Conservation (phyloP, 2,329 filamentous ascomycete genomes). For the Venturia oleaginea region DNA sequence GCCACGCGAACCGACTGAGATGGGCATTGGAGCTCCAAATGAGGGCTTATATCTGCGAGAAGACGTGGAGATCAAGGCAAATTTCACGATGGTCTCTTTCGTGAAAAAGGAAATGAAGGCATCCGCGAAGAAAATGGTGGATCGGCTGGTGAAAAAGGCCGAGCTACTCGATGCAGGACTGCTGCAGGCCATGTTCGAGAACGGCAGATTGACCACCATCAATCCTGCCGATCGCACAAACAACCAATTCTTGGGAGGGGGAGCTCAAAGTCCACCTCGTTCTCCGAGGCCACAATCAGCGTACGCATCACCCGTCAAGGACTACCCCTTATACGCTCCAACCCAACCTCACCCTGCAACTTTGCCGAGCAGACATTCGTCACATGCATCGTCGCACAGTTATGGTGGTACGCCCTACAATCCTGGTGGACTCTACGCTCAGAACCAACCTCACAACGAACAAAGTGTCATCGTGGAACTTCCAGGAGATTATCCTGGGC, state of each 20-base stretch:
- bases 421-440: constrained; percentile 16
- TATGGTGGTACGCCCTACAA: not conserved
- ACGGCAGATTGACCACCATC: constrained; percentile 53
- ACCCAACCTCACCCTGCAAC: not conserved
- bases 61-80: constrained; percentile 63
- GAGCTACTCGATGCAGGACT: constrained; percentile 58
- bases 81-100: constrained; percentile 54
- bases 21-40: constrained; percentile 54
- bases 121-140: constrained; percentile 58
- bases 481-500: constrained; percentile 32
- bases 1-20: constrained; percentile 50
- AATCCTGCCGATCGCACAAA: constrained; percentile 34
- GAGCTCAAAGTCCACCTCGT: constrained; percentile 15
- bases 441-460: constrained; percentile 15
- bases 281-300: constrained; percentile 7
- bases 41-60: constrained; percentile 61
- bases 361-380: not conserved
- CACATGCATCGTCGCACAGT: constrained; percentile 2
- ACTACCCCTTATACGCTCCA: not conserved
- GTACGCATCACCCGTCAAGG: not conserved
- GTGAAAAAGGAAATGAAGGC: constrained; percentile 59
- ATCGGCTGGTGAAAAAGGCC: constrained; percentile 61
- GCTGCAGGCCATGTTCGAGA: constrained; percentile 58
- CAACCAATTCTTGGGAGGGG: not conserved
- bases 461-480: constrained; percentile 30